Percentiles rank a stretch among this genome's conserved stretches.
phyloP scores from a whole-genome alignment of 768 basidiomycete species.

The Boletus sensibilis region DNA sequence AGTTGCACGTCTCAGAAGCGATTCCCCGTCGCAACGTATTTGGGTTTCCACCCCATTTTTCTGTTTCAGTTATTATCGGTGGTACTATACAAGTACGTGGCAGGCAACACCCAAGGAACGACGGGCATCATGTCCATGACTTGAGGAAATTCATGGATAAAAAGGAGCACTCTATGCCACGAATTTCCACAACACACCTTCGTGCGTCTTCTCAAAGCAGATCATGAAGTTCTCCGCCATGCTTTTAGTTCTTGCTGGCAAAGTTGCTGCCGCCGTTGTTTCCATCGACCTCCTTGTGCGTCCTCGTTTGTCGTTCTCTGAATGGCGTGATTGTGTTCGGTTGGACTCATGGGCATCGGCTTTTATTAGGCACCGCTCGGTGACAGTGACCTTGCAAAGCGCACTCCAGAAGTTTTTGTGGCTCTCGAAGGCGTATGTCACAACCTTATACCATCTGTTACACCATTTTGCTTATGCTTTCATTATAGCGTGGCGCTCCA shows the following conservation, averaged over 20 bases:
- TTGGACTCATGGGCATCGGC: not conserved
- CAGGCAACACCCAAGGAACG: too few relatives aligned
- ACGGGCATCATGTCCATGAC: too few relatives aligned
- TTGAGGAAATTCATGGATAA: not conserved
- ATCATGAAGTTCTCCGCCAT: conserved; percentile 1
- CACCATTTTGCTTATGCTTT: not conserved
- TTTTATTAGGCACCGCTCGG: not conserved
- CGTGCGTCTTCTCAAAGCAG: not conserved
- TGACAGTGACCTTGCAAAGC: not conserved
- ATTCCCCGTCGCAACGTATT: too few relatives aligned
- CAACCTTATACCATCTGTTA: too few relatives aligned
- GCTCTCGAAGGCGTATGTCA: not conserved
- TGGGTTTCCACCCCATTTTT: too few relatives aligned
- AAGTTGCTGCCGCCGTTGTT: not conserved
- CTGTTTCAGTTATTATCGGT: too few relatives aligned
- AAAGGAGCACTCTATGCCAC: not conserved
- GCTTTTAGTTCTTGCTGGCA: not conserved
- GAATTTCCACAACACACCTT: too few relatives aligned
- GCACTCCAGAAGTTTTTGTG: not conserved
- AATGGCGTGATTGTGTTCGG: too few relatives aligned
- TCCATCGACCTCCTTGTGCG: not conserved
- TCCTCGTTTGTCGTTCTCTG: not conserved
- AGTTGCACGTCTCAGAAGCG: too few relatives aligned
- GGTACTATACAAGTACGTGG: too few relatives aligned
- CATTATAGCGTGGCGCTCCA: not conserved